A percentile compares a stretch with the other conserved stretches of the same genome.
Conservation (phyloP, 768 basidiomycete species). For the Tricholoma hemisulphureum region DNA sequence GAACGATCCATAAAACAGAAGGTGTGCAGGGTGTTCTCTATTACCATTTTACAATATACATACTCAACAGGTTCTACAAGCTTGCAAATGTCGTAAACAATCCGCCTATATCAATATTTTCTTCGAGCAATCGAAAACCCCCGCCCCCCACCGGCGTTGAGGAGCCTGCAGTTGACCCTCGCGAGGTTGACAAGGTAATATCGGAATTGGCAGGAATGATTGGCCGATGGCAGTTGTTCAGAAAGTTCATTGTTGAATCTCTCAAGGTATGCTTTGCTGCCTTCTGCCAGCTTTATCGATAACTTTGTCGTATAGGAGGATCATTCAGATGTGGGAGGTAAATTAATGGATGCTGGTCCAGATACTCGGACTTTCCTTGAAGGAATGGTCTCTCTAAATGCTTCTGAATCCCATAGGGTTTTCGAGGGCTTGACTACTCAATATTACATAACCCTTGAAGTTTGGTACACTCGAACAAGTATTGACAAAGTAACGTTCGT, state of each 20-base stretch:
- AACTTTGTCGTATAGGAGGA: slow-evolving; percentile 18
- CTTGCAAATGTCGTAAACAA: slow-evolving; percentile 46
- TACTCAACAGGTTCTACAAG: slow-evolving; percentile 26
- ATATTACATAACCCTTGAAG: slow-evolving; percentile 87
- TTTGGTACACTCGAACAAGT: slow-evolving; percentile 85
- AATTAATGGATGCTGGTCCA: not conserved
- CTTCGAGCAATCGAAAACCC: slow-evolving; percentile 31
- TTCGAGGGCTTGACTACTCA: slow-evolving; percentile 67
- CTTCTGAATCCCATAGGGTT: slow-evolving; percentile 51
- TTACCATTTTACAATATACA: not conserved
- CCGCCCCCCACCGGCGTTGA: slow-evolving; percentile 31
- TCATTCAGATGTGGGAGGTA: slow-evolving; percentile 13
- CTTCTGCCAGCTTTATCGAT: not conserved
- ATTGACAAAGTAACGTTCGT: slow-evolving; percentile 73
- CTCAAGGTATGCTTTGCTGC: slow-evolving; percentile 49
- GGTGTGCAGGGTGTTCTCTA: slow-evolving; percentile 35
- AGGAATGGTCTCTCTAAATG: slow-evolving; percentile 36
- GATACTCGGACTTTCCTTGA: not conserved
- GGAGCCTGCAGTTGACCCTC: slow-evolving; percentile 69
- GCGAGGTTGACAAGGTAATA: slow-evolving; percentile 89
- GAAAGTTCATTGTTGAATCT: slow-evolving; percentile 78
- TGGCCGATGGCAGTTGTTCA: slow-evolving; percentile 88
- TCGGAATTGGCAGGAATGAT: slow-evolving; percentile 88
- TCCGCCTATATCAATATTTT: slow-evolving; percentile 34
- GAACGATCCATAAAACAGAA: slow-evolving; percentile 82